Base-by-base conservation (phyloP, 345 rosid genomes). In the Salix udensis region DNA sequence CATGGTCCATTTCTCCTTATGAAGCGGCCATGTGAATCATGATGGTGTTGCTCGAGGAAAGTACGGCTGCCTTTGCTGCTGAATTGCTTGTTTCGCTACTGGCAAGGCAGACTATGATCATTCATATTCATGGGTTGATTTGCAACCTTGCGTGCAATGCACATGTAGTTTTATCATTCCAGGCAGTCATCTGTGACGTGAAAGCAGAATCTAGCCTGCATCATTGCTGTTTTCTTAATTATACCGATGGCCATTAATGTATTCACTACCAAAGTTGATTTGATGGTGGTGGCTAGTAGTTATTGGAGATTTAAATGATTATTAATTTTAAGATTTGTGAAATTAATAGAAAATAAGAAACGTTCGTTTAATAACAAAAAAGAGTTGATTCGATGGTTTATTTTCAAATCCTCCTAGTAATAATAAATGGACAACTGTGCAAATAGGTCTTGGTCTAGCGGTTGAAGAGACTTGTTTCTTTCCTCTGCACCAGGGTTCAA, bases 31-130 rank as follows among this genome's bases (percentile, higher is more conserved):
- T 82, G 72, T 68, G 34, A 30, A 76, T 55, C 69, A 81, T 87
- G 74, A 81, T 83, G 77, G 71, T 87, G 89, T 64, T 79, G 80
- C 61, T 50, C 26, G 9, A 80, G 75, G 67, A 4, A 85, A 81
- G 79, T 81, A 85, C 88, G 83, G 34, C 39, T 65, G 66, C 6
- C 36, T 34, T 34, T 34, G 36, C 66, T 72, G 28, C 53, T 21
- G 52, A 58, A 66, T 58, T 74, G 52, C 74, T 76, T 83, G 85
- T 77, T 84, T 76, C n/a, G 64, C 74, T 52, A 28, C 69, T 70
- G 75, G 72, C 76, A 79, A 64, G 73, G 79, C 72, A 74, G 44
- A 60, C 64, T 73, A 79, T 76, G 66, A 31, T 77, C 68, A 55
- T 44, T 52, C 70, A 24, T 67, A 39, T 76, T 58, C 6, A 36